Percentiles rank a stretch among this genome's conserved stretches.
Evolutionary conservation across 2,329 filamentous ascomycete species (phyloP).

Genomic region (Colletotrichum truncatum): DNA sequence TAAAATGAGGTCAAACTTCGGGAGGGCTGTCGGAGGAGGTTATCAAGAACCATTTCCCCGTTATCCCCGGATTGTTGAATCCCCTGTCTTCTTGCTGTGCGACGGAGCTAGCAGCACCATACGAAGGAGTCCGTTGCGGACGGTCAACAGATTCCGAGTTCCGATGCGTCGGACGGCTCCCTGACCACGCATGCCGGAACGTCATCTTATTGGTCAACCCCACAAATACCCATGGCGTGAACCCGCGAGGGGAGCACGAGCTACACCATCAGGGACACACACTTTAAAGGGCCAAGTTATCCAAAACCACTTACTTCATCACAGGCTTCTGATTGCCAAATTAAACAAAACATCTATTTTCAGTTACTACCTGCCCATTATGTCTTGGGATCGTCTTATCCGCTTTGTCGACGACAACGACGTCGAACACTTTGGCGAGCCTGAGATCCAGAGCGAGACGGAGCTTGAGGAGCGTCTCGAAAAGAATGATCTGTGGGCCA

Average conservation of each 20-base stretch:
- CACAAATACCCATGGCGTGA: neutral
- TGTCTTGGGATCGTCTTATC: conserved; percentile 42
- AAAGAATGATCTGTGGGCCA: conserved; percentile 38
- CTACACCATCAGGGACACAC: neutral
- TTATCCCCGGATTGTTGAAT: conserved; percentile 5
- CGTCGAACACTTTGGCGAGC: conserved; percentile 44
- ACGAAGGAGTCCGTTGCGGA: neutral
- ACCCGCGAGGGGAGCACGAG: neutral
- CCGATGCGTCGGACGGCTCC: neutral
- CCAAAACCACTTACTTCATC: neutral
- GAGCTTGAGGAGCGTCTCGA: conserved; percentile 36
- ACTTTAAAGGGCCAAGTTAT: neutral
- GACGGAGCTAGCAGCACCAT: conserved; percentile 2
- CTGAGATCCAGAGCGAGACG: conserved; percentile 36
- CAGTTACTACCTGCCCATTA: neutral
- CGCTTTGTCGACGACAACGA: conserved; percentile 45
- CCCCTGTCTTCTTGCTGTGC: neutral
- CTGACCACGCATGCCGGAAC: neutral
- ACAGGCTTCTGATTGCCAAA: neutral
- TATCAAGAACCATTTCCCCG: conserved; percentile 9
- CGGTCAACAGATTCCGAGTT: conserved; percentile 15
- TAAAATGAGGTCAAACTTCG: neutral
- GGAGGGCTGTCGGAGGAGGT: neutral
- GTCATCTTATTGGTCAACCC: neutral
- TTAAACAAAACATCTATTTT: neutral